Conservation (phyloP, 208 protist genomes). For the Leishmania gerbilli region DNA sequence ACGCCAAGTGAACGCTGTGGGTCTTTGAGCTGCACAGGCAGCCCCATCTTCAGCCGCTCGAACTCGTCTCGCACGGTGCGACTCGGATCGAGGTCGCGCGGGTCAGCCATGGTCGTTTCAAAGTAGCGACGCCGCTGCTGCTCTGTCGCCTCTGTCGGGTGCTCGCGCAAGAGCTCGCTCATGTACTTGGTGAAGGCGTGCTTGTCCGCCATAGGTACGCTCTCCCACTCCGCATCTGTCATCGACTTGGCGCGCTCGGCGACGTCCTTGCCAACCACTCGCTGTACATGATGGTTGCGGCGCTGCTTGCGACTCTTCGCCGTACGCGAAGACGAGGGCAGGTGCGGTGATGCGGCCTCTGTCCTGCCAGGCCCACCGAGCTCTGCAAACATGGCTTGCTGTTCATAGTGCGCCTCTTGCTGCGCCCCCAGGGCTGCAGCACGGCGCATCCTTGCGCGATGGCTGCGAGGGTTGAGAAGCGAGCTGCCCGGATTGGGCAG, state of each 20-base stretch:
- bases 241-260: conserved; percentile 70
- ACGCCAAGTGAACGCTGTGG: conserved; percentile 70
- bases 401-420: conserved; percentile 46
- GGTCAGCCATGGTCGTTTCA: conserved; percentile 82
- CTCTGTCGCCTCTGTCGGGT: conserved; percentile 74
- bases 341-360: neutral
- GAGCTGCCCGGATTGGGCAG: conserved; percentile 64
- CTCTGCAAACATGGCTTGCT: conserved; percentile 65
- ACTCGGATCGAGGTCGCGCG: conserved; percentile 58
- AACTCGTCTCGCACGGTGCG: conserved; percentile 69
- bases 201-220: conserved; percentile 73
- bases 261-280: conserved; percentile 43
- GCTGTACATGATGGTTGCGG: conserved; percentile 31
- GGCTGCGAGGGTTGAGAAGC: conserved; percentile 71
- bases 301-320: conserved; percentile 49
- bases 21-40: conserved; percentile 77
- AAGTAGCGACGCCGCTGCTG: conserved; percentile 89
- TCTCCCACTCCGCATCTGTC: conserved; percentile 84
- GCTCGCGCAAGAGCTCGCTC: conserved; percentile 49
- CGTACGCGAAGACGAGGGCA: neutral
- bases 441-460: conserved; percentile 51
- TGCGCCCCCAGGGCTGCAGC: conserved; percentile 33
- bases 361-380: conserved; percentile 32
- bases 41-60: conserved; percentile 79
- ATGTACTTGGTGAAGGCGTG: conserved; percentile 85